Evolutionary conservation across 139 green algal species (phyloP).

Genomic region (Volvox africanus): DNA sequence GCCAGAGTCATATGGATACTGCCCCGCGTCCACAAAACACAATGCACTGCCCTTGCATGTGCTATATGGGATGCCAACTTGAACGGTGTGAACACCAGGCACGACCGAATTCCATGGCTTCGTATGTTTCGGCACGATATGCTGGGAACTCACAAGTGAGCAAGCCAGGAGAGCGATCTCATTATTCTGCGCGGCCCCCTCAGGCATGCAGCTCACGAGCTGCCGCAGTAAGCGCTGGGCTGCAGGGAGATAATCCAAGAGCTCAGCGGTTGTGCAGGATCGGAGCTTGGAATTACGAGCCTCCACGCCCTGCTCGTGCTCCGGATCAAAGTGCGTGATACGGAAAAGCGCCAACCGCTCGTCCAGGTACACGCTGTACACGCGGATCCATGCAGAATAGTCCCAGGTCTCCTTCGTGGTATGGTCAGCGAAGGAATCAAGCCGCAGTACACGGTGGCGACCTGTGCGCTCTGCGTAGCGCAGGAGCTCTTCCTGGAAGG

Average conservation of each 20-base stretch:
- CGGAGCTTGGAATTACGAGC: slow-evolving; percentile 60
- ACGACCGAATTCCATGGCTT: too few relatives aligned
- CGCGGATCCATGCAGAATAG: slow-evolving; percentile 89
- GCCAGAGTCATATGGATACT: too few relatives aligned
- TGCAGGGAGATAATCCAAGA: slow-evolving; percentile 87
- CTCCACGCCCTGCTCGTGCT: slow-evolving; percentile 54
- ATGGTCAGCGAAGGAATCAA: slow-evolving; percentile 80
- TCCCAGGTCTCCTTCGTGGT: slow-evolving; percentile 83
- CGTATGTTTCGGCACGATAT: too few relatives aligned
- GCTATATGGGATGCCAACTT: too few relatives aligned
- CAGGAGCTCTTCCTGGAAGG: slow-evolving; percentile 79
- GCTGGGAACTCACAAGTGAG: slow-evolving; percentile 45
- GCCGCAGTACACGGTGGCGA: slow-evolving; percentile 69
- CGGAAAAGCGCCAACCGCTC: slow-evolving; percentile 83
- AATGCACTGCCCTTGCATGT: too few relatives aligned
- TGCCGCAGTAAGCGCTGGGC: slow-evolving; percentile 29
- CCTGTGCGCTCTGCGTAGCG: slow-evolving; percentile 67
- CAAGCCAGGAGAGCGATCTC: slow-evolving; percentile 68
- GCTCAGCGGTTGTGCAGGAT: slow-evolving; percentile 61
- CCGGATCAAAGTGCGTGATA: slow-evolving; percentile 67
- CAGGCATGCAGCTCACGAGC: slow-evolving; percentile 86
- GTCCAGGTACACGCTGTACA: slow-evolving; percentile 94
- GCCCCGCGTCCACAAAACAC: too few relatives aligned
- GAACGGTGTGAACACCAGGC: too few relatives aligned
- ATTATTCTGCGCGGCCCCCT: slow-evolving; percentile 76